Evolutionary conservation across 257 asterid genomes (phyloP).

Genomic region (Solanum virginianum): DNA sequence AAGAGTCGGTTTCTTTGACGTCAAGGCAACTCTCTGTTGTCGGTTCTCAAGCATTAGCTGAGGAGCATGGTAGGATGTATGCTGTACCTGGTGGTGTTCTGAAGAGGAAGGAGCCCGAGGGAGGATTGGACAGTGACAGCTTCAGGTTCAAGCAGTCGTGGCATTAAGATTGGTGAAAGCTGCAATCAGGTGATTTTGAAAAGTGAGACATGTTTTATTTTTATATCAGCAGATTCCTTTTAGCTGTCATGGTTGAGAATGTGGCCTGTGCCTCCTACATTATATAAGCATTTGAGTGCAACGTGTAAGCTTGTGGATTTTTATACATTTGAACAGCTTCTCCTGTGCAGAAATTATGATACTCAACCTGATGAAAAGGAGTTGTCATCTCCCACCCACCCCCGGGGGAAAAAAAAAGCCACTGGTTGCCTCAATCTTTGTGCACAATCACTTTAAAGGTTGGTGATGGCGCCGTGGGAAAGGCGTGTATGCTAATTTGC

Average conservation of each 20-base stretch:
- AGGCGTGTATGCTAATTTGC: slow-evolving; percentile 98
- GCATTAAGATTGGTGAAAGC: slow-evolving; percentile 27
- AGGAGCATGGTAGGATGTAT: slow-evolving; percentile 53
- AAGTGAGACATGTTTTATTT: slow-evolving; percentile 16
- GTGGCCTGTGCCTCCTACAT: background rate
- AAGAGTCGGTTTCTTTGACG: slow-evolving; percentile 32
- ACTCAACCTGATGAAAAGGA: background rate
- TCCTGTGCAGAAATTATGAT: background rate
- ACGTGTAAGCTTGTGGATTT: background rate
- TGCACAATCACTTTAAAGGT: background rate
- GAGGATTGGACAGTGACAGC: slow-evolving; percentile 58
- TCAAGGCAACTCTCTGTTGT: slow-evolving; percentile 47
- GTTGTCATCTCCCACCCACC: background rate
- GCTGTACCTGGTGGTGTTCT: slow-evolving; percentile 34
- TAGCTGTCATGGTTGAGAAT: background rate
- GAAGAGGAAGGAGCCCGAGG: slow-evolving; percentile 82
- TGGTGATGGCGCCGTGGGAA: slow-evolving; percentile 99
- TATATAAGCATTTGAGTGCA: background rate
- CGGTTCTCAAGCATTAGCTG: slow-evolving; percentile 49
- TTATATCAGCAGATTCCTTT: background rate
- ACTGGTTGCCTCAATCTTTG: background rate
- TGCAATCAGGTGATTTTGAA: background rate
- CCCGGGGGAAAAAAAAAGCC: background rate
- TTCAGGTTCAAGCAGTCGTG: slow-evolving; percentile 66
- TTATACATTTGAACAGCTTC: background rate